These are phyloP conservation scores for Boletus edulis DNA, from an alignment of 768 basidiomycete genomes.

Conservation along the genomic window DNA sequence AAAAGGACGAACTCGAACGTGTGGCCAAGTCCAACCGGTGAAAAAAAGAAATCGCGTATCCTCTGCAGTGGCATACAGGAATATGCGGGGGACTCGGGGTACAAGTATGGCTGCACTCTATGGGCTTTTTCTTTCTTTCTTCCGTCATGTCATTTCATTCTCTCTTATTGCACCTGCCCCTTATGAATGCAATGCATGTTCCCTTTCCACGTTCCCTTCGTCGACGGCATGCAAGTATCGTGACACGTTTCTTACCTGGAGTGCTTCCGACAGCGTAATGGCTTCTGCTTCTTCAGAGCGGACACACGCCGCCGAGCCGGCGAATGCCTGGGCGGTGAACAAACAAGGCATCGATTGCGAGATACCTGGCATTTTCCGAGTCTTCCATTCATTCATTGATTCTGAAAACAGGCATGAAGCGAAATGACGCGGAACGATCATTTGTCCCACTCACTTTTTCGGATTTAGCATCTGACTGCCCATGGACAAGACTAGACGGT, in stretches of 20 bases:
- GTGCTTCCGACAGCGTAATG: background rate
- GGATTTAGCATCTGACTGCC: background rate
- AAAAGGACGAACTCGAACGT: conserved; percentile 99
- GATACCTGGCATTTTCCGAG: conserved; percentile 16
- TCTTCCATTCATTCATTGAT: conserved; percentile 2
- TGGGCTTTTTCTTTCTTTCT: conserved; percentile 19
- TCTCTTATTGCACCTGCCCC: conserved; percentile 12
- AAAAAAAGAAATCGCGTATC: conserved; percentile 45
- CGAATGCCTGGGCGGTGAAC: background rate
- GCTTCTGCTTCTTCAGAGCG: background rate
- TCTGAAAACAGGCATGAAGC: background rate
- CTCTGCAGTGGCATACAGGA: background rate
- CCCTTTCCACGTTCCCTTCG: conserved; percentile 18
- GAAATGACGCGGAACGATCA: background rate
- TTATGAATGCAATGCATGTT: conserved; percentile 28
- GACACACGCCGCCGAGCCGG: background rate
- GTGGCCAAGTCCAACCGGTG: conserved; percentile 99
- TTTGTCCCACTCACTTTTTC: background rate
- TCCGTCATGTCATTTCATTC: conserved; percentile 1
- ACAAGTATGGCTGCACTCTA: conserved; percentile 23
- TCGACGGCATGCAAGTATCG: conserved; percentile 9
- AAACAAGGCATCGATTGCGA: background rate
- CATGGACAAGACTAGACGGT: no score
- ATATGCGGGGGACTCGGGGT: conserved; percentile 8
- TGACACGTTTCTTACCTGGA: conserved; percentile 4